phyloP scores from a whole-genome alignment of 176 grass and related monocot genomes.

The Paspalum notatum region DNA sequence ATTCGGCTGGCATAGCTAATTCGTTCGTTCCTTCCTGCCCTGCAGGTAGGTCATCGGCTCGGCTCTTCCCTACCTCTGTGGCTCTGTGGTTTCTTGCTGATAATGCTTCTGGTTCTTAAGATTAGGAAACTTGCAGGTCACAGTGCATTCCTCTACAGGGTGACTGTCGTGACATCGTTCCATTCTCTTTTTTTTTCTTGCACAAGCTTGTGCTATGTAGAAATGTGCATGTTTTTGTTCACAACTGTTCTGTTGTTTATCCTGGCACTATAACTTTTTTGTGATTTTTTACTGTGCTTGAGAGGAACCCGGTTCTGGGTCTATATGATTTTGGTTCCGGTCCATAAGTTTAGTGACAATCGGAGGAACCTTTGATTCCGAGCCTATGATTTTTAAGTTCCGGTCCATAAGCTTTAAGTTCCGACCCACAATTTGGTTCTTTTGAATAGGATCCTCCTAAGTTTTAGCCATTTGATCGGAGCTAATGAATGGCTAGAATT shows the following conservation, averaged over 20 bases:
- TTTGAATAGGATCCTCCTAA: too few relatives aligned
- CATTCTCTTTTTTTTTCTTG: not conserved
- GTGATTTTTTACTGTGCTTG: too few relatives aligned
- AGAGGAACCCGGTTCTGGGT: too few relatives aligned
- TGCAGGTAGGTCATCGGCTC: slow-evolving; percentile 35
- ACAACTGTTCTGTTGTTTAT: not conserved
- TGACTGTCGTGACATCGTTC: not conserved
- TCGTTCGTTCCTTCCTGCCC: slow-evolving; percentile 1
- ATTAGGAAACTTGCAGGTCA: not conserved
- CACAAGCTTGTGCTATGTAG: not conserved
- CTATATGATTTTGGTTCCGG: too few relatives aligned
- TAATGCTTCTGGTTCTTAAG: not conserved
- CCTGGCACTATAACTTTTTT: not conserved
- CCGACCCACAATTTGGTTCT: too few relatives aligned
- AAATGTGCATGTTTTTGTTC: slow-evolving; percentile 5
- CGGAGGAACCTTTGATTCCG: too few relatives aligned
- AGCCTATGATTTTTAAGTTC: too few relatives aligned
- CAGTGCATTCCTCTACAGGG: not conserved
- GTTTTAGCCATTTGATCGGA: too few relatives aligned
- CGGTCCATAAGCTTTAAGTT: too few relatives aligned
- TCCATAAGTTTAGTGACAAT: too few relatives aligned
- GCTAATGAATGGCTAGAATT: too few relatives aligned
- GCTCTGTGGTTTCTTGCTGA: not conserved
- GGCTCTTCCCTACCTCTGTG: not conserved
- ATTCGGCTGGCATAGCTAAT: not conserved